Percentiles rank a stretch among this genome's conserved stretches.
Evolutionary conservation across 352 stramenopile species (phyloP).

Genomic region (Phytopythium montanum): DNA sequence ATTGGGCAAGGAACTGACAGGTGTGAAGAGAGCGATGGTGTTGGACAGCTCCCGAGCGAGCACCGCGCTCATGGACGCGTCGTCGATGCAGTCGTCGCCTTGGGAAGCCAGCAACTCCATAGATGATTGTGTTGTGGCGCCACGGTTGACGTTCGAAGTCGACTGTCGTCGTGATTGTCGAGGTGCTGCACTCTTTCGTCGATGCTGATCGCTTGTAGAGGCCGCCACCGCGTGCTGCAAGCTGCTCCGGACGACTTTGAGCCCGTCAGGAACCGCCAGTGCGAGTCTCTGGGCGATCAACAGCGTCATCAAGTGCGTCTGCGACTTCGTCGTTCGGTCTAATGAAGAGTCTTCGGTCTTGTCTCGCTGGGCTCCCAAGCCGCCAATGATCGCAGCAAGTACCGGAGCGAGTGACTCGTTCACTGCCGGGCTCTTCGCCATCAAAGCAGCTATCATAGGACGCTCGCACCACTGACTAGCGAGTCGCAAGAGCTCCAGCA

Average conservation of each 20-base stretch:
- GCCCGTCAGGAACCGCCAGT: neutral
- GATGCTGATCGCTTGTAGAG: neutral
- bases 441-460: neutral
- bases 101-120: neutral
- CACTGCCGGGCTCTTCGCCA: neutral
- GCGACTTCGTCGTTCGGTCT: neutral
- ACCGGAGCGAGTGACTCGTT: slow-evolving; percentile 7
- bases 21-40: neutral
- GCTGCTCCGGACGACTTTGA: neutral
- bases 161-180: neutral
- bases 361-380: slow-evolving; percentile 10
- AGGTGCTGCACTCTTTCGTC: neutral
- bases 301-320: slow-evolving; percentile 10
- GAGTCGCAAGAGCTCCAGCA: slow-evolving; percentile 21
- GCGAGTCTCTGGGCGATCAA: slow-evolving; percentile 1
- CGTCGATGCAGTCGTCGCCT: slow-evolving; percentile 2
- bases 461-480: slow-evolving; percentile 22
- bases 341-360: neutral
- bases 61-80: slow-evolving; percentile 14
- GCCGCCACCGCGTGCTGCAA: neutral
- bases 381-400: slow-evolving; percentile 2
- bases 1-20: neutral
- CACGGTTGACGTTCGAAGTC: neutral
- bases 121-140: neutral
- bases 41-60: slow-evolving; percentile 14